These are phyloP conservation scores for Trametes cinnabarina DNA, from an alignment of 768 basidiomycete species.

Conservation along the genomic window DNA sequence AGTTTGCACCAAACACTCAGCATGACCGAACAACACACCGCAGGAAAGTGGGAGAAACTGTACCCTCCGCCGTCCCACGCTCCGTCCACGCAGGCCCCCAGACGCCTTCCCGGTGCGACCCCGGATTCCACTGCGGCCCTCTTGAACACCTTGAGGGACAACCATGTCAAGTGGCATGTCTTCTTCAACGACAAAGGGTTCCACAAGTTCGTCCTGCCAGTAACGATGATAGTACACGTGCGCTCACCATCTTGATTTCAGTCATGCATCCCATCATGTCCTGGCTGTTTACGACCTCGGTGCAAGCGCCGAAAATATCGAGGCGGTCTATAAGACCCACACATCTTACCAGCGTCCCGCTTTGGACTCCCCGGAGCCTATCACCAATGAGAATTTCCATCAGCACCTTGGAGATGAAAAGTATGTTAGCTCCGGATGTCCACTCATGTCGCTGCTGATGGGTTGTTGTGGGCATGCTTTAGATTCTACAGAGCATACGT, in stretches of 20 bases:
- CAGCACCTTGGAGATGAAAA: constrained; percentile 57
- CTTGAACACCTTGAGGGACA: constrained; percentile 26
- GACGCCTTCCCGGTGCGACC: constrained; percentile 35
- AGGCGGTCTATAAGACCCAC: constrained; percentile 40
- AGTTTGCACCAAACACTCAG: background rate
- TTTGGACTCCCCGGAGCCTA: constrained; percentile 41
- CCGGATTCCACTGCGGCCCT: constrained; percentile 31
- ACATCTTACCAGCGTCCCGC: constrained; percentile 34
- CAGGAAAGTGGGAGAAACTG: constrained; percentile 27
- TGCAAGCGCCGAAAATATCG: constrained; percentile 40
- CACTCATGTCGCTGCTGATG: background rate
- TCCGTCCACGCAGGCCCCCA: constrained; percentile 34
- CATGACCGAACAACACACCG: background rate
- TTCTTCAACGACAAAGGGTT: constrained; percentile 37
- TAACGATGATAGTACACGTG: background rate
- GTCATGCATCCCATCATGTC: constrained; percentile 57
- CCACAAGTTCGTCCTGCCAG: constrained; percentile 31
- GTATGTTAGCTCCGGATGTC: background rate
- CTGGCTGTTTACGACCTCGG: constrained; percentile 61
- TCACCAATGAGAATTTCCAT: constrained; percentile 47
- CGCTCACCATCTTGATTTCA: constrained; percentile 12
- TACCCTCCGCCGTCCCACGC: constrained; percentile 33
- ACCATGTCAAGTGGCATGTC: constrained; percentile 34
- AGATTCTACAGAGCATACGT: constrained; percentile 53
- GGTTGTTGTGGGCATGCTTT: too few species aligned